Evolutionary conservation across 805 yeast genomes (phyloP).

Genomic region (Hanseniaspora occidentalis): DNA sequence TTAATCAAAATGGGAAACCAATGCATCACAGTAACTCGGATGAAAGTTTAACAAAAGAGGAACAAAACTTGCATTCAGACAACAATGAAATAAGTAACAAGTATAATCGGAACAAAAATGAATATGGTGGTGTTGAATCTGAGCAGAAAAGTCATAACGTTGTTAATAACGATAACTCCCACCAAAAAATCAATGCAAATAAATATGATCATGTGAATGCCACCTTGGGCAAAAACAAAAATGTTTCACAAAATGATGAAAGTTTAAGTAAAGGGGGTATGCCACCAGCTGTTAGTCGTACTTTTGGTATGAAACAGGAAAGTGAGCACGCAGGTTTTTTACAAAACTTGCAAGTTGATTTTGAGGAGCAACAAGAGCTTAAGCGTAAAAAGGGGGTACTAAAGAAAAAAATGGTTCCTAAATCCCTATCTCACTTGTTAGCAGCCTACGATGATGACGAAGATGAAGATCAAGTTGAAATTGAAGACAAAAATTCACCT

Average conservation of each 20-base stretch:
- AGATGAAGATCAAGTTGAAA: slow-evolving; percentile 6
- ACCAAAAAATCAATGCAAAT: too few relatives aligned
- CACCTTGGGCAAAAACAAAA: not conserved
- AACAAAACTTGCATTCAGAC: too few relatives aligned
- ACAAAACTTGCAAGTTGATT: slow-evolving; percentile 27
- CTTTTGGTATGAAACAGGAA: slow-evolving; percentile 23
- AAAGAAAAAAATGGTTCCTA: slow-evolving; percentile 40
- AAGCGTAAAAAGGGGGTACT: slow-evolving; percentile 37
- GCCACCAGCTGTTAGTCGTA: slow-evolving; percentile 48
- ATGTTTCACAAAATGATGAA: not conserved
- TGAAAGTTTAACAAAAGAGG: too few relatives aligned
- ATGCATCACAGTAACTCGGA: too few relatives aligned
- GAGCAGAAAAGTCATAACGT: too few relatives aligned
- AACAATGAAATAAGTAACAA: not conserved
- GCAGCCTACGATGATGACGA: slow-evolving; percentile 24
- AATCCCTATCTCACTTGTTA: slow-evolving; percentile 38
- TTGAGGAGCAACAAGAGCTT: slow-evolving; percentile 36
- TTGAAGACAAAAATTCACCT: not conserved
- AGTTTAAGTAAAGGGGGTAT: slow-evolving; percentile 32
- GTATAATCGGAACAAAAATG: slow-evolving; percentile 1
- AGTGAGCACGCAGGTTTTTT: slow-evolving; percentile 25
- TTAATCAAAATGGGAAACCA: slow-evolving; percentile 1
- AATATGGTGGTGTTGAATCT: not conserved
- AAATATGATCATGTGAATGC: slow-evolving; percentile 1
- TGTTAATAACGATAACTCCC: too few relatives aligned